Conservation (phyloP, 768 basidiomycete genomes). For the Mrakia frigida region DNA sequence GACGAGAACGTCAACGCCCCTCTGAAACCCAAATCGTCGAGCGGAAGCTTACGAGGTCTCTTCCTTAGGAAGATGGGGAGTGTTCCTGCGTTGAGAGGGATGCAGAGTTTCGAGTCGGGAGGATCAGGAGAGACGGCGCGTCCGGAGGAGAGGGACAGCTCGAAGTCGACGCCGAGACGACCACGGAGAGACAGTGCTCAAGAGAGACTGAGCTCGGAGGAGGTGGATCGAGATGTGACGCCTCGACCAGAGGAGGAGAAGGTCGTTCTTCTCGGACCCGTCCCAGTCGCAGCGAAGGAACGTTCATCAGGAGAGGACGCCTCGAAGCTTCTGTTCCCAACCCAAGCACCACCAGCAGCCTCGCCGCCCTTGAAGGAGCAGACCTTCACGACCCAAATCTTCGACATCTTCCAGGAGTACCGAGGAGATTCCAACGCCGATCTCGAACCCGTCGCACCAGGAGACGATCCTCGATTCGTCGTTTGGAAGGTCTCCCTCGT, state of each 20-base stretch:
- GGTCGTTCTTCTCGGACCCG: not conserved
- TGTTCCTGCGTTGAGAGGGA: constrained; percentile 57
- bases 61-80: constrained; percentile 16
- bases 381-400: constrained; percentile 63
- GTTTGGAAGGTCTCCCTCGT: constrained; percentile 59
- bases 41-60: not conserved
- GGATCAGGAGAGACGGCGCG: constrained; percentile 56
- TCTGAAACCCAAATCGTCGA: not conserved
- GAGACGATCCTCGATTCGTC: constrained; percentile 84
- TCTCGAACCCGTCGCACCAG: constrained; percentile 56
- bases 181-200: constrained; percentile 60
- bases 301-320: not conserved
- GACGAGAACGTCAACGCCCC: not conserved
- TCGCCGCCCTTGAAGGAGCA: constrained; percentile 57
- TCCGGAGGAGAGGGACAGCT: constrained; percentile 56
- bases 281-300: not conserved
- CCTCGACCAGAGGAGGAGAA: not conserved
- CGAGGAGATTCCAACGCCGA: constrained; percentile 6
- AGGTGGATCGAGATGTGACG: not conserved
- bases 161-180: constrained; percentile 73
- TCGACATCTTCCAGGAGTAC: constrained; percentile 7
- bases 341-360: constrained; percentile 37
- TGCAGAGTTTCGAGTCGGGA: constrained; percentile 82
- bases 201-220: not conserved
- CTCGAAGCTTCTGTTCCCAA: not conserved